Percentiles rank a stretch among this genome's conserved stretches.
Conservation (phyloP, 73 alveolate species). For the Tetrahymena malaccensis region DNA sequence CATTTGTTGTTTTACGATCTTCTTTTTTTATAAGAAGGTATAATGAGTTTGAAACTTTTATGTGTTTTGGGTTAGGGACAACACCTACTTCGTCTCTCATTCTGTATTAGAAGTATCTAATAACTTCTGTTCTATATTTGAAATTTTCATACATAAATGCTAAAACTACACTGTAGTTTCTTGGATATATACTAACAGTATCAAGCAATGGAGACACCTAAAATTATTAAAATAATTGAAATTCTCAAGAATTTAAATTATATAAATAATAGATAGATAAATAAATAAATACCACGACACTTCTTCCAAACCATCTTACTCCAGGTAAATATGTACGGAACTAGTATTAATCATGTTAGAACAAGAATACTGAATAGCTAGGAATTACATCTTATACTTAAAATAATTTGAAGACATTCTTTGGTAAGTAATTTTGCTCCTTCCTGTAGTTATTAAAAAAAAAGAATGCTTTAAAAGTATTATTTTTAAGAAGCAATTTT, state of each 20-base stretch:
- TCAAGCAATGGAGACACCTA: conserved; percentile 1
- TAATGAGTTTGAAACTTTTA: not conserved
- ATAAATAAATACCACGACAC: not conserved
- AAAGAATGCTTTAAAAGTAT: too few relatives aligned
- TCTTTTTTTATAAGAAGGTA: not conserved
- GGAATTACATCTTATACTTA: not conserved
- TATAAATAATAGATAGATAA: too few relatives aligned
- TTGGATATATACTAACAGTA: not conserved
- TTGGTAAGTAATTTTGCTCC: not conserved
- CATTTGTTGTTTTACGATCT: not conserved
- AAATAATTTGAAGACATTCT: not conserved
- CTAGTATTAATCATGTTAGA: not conserved
- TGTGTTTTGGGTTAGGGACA: not conserved
- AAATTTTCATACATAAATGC: conserved; percentile 7
- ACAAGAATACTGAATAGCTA: not conserved
- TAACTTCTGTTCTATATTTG: conserved; percentile 9
- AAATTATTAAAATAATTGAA: not conserved
- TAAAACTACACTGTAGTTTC: conserved; percentile 17
- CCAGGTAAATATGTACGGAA: not conserved
- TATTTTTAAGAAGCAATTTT: too few relatives aligned
- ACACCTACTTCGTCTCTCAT: not conserved
- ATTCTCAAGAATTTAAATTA: not conserved
- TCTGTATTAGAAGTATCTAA: conserved; percentile 1
- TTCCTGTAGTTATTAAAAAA: not conserved
- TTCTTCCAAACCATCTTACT: conserved; percentile 40